Conservation (phyloP, 495 filamentous ascomycete species). For the Rostrohypoxylon terebratum region DNA sequence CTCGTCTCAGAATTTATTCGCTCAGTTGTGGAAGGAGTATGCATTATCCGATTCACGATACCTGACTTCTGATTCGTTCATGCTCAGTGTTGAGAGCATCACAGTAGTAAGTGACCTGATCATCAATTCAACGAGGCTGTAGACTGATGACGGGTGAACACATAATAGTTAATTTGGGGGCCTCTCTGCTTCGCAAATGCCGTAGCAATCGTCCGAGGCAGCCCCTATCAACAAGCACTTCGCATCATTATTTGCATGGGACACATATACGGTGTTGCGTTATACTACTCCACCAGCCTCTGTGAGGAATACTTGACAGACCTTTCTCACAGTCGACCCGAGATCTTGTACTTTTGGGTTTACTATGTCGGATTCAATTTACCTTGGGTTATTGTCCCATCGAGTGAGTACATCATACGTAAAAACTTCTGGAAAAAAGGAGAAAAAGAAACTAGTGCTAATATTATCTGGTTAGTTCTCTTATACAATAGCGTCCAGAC, state of each 20-base stretch:
- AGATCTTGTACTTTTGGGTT: constrained; percentile 85
- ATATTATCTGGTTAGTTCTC: constrained; percentile 57
- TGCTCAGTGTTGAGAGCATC: constrained; percentile 85
- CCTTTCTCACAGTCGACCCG: constrained; percentile 76
- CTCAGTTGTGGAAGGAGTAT: constrained; percentile 92
- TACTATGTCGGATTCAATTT: constrained; percentile 90
- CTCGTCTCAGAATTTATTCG: constrained; percentile 65
- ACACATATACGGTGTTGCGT: constrained; percentile 85
- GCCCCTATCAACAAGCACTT: constrained; percentile 74
- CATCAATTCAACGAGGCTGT: background rate
- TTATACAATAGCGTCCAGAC: constrained; percentile 62
- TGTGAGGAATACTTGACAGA: constrained; percentile 71
- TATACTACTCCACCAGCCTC: constrained; percentile 87
- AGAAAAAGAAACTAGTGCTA: background rate
- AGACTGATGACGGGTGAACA: constrained; percentile 10
- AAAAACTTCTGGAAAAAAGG: too few species aligned
- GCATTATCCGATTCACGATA: constrained; percentile 85
- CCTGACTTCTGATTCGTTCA: constrained; percentile 80
- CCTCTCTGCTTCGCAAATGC: constrained; percentile 80
- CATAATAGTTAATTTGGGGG: constrained; percentile 71
- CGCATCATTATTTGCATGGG: constrained; percentile 79
- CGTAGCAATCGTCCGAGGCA: constrained; percentile 64
- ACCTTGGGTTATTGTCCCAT: constrained; percentile 85
- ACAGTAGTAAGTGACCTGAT: constrained; percentile 70
- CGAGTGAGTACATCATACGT: constrained; percentile 43